Conservation (phyloP, 2,329 filamentous ascomycete genomes). For the Alternaria novae-zelandiae region DNA sequence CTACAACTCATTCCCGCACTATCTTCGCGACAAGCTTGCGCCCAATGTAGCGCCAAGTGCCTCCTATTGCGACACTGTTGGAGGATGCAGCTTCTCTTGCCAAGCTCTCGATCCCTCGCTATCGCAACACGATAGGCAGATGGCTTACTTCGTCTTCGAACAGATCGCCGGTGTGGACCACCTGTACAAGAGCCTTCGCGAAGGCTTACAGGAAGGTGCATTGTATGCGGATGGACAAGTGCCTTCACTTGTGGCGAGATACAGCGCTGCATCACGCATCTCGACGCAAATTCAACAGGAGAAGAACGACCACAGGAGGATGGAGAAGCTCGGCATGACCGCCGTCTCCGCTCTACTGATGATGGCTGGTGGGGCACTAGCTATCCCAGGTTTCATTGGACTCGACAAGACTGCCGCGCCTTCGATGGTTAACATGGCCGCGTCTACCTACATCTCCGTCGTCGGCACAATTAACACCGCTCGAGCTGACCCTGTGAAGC, state of each 20-base stretch:
- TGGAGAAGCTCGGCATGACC: not conserved
- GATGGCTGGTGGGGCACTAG: not conserved
- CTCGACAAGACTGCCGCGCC: not conserved
- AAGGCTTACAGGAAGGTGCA: not conserved
- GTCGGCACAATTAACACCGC: not conserved
- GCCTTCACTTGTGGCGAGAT: not conserved
- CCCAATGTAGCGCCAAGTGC: not conserved
- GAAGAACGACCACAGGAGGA: not conserved
- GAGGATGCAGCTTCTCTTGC: not conserved
- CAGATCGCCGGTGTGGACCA: conserved; percentile 3
- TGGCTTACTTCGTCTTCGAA: conserved; percentile 10
- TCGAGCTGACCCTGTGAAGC: not conserved
- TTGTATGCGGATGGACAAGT: not conserved
- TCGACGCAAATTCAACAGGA: not conserved
- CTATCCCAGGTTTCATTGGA: not conserved
- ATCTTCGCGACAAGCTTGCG: conserved; percentile 1
- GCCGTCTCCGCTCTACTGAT: not conserved
- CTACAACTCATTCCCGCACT: not conserved
- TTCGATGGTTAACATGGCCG: not conserved
- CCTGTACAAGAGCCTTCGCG: not conserved
- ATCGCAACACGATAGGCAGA: conserved; percentile 1
- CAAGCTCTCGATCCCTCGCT: not conserved
- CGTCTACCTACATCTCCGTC: not conserved
- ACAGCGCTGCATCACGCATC: not conserved
- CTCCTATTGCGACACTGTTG: not conserved